Base-by-base conservation (phyloP, 495 filamentous ascomycete species). In the Penicillium maclennaniae region DNA sequence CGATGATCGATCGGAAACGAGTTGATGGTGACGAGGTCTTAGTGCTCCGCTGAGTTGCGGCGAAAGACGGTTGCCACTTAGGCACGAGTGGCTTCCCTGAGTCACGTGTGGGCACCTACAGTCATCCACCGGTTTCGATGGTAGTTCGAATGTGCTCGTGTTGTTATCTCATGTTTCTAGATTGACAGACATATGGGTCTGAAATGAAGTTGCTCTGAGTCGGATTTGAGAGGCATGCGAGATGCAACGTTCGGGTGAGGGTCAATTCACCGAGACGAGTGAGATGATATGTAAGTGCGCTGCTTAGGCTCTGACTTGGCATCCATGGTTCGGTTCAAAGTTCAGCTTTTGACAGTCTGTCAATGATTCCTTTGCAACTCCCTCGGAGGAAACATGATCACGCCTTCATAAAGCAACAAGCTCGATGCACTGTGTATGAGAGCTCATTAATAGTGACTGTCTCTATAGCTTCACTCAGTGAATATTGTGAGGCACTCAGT, bases 11-110 rank as follows among this genome's bases (percentile, higher is more conserved):
- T 49, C 21, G 51, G 40, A 53, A 62, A 38, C 21, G 53, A 59
- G 41, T 49, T 43, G 45, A 43, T 49, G 43, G 50, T 34, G 38
- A 56, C 31, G 59, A 55, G 55, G 61, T 42, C 54, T 58, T 50
- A n/a, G 49, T 56, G 43, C 55, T 61, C 55, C 60, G 63, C 53
- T 58, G 49, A 50, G 56, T 51, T 62, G 72, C 67, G 70, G 70
- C 69, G 70, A 73, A 68, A 53, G 55, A 66, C 59, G 49, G 51
- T 66, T 67, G 71, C 68, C 62, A 68, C 54, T 58, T 19, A n/a
- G 62, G 62, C 44, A 38, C 31, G 10, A 41, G 37, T 54, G 45
- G 46, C 27, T n/a, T 21, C 31, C 68, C 67, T 63, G 60, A 70
- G 31, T 56, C 63, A 66, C 60, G 63, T 63, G 60, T 15, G 17